Percentiles rank a stretch among this genome's conserved stretches.
phyloP scores from a whole-genome alignment of 2,329 filamentous ascomycete genomes.

The Kalaharituber pfeilii region DNA sequence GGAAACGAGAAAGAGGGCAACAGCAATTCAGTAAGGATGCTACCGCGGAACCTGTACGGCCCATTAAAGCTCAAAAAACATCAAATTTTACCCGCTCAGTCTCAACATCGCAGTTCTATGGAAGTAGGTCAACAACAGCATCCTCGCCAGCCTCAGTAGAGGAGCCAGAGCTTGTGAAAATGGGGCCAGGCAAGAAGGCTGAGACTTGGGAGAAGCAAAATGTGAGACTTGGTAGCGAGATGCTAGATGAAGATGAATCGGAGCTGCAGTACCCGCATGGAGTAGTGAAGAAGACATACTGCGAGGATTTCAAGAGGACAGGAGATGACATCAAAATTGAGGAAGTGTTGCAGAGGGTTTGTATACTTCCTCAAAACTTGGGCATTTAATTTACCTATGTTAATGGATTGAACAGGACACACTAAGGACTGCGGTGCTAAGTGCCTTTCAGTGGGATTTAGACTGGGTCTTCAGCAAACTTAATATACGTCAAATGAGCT shows the following conservation, averaged over 20 bases:
- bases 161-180: not conserved
- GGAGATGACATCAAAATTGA: slow-evolving; percentile 70
- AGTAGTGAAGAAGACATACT: slow-evolving; percentile 67
- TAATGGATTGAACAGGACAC: slow-evolving; percentile 28
- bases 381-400: slow-evolving; percentile 4
- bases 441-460: slow-evolving; percentile 73
- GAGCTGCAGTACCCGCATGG: slow-evolving; percentile 38
- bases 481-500: slow-evolving; percentile 38
- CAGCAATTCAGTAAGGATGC: no score
- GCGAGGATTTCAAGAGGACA: slow-evolving; percentile 40
- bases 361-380: slow-evolving; percentile 1
- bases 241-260: not conserved
- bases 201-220: not conserved
- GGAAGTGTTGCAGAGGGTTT: slow-evolving; percentile 54
- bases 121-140: no score
- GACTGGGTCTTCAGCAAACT: slow-evolving; percentile 63
- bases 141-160: no score
- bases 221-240: not conserved
- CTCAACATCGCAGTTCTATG: no score
- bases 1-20: no score
- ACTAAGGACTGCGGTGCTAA: slow-evolving; percentile 61
- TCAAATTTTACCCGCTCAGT: no score
- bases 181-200: not conserved
- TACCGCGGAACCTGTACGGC: no score
- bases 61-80: no score